Evolutionary conservation across 371 early-diverging fungal species (phyloP).

Genomic region (Mortierella sp.): DNA sequence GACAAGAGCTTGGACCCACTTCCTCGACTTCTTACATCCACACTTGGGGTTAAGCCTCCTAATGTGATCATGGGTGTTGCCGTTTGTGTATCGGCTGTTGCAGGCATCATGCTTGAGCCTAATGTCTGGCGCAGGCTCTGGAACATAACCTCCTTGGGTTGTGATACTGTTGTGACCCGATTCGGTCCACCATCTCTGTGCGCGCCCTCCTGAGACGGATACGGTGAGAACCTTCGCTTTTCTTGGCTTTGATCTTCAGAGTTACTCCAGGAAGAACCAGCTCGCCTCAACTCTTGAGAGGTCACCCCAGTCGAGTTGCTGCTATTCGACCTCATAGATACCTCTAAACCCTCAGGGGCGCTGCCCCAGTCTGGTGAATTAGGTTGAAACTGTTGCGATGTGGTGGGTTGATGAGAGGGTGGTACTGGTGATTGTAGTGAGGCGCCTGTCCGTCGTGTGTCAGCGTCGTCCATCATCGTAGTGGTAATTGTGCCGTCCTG

Average conservation of each 20-base stretch:
- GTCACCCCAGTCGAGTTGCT: not conserved
- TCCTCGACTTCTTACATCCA: not conserved
- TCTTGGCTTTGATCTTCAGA: not conserved
- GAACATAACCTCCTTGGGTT: slow-evolving; percentile 31
- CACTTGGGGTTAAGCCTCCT: slow-evolving; percentile 25
- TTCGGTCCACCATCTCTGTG: not conserved
- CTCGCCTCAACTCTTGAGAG: not conserved
- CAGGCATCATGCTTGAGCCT: not conserved
- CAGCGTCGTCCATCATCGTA: not conserved
- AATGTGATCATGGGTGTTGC: slow-evolving; percentile 34
- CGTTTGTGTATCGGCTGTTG: not conserved
- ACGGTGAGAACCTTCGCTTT: not conserved
- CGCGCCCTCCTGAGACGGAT: not conserved
- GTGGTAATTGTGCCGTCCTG: not conserved
- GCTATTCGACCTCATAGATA: not conserved
- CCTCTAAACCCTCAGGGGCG: not conserved
- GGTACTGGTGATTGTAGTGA: not conserved
- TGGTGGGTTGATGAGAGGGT: not conserved
- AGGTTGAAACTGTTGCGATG: not conserved
- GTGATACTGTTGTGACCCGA: not conserved
- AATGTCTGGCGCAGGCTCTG: slow-evolving; percentile 41
- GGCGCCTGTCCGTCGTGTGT: not conserved
- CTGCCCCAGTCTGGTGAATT: slow-evolving; percentile 10
- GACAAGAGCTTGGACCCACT: slow-evolving; percentile 14
- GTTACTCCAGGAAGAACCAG: not conserved